Base-by-base conservation (phyloP, 768 basidiomycete species). In the Zangia roseola region DNA sequence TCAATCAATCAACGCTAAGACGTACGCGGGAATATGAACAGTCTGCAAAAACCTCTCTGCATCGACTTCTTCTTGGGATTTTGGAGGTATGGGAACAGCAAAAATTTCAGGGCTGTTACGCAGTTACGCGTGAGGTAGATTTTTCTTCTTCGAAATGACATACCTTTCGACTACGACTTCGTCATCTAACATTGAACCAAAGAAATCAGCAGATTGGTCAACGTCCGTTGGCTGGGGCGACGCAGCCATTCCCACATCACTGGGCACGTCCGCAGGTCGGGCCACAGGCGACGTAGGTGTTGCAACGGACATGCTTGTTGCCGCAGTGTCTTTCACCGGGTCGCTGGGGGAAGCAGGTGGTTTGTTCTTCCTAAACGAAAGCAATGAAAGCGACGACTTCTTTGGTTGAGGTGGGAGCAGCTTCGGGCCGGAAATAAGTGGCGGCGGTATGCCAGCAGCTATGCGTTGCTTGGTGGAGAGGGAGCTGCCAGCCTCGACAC, bases 381-480 rank as follows among this genome's bases (percentile, higher is more conserved):
- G 63, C n/a, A 60, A 44, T 40, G 60, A 54, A 36, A 71, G 45
- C 14, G 61, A 43, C 10, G 61, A 43, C 33, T 55, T 69, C 44
- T 57, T 58, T n/a, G 57, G 54, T 21, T 30, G 26, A 12, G 25
- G 40, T 35, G 47, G 55, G 40, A 67, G 62, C 1, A 66, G 63
- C 54, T 71, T 80, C 0, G 78, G 73, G 3, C 53, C 54, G 12
- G 62, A 41, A 20, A n/a, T n/a, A n/a, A 38, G 54, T 19, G 69
- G 71, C 9, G 61, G 67, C 20, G 73, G 59, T 13, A 76, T 74
- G 10, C 67, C 69, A 36, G 72, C 69, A 21, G 71, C 68, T 6
- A 82, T 57, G 6, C 78, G 71, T 43, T 79, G 74, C 57, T 82
- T 82, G 2, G 79, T 82, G 30, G 73, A 68, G 24, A 82, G 69